These are phyloP conservation scores for Iodosphaeria phyllophila DNA, from an alignment of 2,329 filamentous ascomycete species.

Conservation along the genomic window DNA sequence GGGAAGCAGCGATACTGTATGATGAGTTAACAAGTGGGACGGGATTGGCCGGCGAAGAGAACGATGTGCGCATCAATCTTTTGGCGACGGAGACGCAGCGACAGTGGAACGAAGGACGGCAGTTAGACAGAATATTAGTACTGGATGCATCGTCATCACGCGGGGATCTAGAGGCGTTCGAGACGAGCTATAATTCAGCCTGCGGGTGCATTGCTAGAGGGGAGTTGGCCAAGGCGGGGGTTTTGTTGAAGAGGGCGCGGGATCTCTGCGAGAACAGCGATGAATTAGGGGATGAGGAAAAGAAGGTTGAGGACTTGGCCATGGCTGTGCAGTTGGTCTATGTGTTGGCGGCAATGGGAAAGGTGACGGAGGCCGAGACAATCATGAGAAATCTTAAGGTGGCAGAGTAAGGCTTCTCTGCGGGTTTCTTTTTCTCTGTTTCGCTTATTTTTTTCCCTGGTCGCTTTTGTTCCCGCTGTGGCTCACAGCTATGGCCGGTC, in stretches of 20 bases:
- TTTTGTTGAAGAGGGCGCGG: conserved; percentile 50
- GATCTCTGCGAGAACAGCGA: conserved; percentile 56
- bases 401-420: conserved; percentile 31
- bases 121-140: no score
- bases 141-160: no score
- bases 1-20: conserved; percentile 46
- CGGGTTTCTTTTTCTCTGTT: no score
- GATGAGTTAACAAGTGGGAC: conserved; percentile 18
- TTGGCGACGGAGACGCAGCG: conserved; percentile 54
- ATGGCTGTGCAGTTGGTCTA: conserved; percentile 64
- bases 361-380: conserved; percentile 42
- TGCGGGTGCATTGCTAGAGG: conserved; percentile 54
- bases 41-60: conserved; percentile 39
- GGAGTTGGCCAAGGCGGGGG: conserved; percentile 42
- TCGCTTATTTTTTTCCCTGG: neutral
- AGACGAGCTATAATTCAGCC: conserved; percentile 66
- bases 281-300: conserved; percentile 56
- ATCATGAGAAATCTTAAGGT: conserved; percentile 43
- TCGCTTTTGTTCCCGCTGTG: conserved; percentile 2
- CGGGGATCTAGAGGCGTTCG: conserved; percentile 56
- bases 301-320: conserved; percentile 52
- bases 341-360: conserved; percentile 47
- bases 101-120: conserved; percentile 45
- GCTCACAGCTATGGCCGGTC: no score
- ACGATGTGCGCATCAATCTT: conserved; percentile 61